phyloP scores from a whole-genome alignment of 1,284 basidiomycete species.

The Trichosporon coremiiforme region DNA sequence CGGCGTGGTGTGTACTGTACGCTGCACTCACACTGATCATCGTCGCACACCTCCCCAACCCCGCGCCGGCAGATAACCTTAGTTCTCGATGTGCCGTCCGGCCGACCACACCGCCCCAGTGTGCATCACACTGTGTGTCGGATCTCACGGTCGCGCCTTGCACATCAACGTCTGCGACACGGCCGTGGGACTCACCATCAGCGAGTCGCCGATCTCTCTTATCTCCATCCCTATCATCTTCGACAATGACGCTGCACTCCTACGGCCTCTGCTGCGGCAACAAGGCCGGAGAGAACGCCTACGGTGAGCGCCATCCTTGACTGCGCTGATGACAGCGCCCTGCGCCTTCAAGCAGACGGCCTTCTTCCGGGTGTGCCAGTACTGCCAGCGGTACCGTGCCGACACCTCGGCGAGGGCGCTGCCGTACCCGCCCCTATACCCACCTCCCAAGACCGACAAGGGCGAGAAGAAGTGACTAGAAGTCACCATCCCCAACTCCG shows the following conservation, averaged over 20 bases:
- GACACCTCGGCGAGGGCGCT: not conserved
- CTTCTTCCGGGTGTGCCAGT: conserved; percentile 1
- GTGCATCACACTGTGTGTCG: not conserved
- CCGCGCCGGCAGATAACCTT: no score
- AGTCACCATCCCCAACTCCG: not conserved
- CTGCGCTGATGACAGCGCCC: not conserved
- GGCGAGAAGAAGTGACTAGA: not conserved
- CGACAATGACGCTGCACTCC: not conserved
- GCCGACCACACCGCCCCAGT: not conserved
- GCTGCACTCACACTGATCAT: not conserved
- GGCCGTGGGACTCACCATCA: not conserved
- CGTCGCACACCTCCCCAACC: not conserved
- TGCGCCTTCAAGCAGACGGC: not conserved
- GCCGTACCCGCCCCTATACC: not conserved
- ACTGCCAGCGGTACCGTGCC: conserved; percentile 1
- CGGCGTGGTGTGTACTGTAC: no score
- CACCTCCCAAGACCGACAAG: not conserved
- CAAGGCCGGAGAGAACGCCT: conserved; percentile 2
- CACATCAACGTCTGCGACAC: not conserved
- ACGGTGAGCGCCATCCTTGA: not conserved
- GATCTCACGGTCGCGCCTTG: not conserved
- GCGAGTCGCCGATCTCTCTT: not conserved
- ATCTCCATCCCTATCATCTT: not conserved
- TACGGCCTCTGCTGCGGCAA: conserved; percentile 1
- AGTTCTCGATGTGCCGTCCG: not conserved